Percentiles rank a stretch among this genome's conserved stretches.
These are phyloP conservation scores for Diospyros kaki DNA, from an alignment of 148 eudicot species.

Conservation along the genomic window DNA sequence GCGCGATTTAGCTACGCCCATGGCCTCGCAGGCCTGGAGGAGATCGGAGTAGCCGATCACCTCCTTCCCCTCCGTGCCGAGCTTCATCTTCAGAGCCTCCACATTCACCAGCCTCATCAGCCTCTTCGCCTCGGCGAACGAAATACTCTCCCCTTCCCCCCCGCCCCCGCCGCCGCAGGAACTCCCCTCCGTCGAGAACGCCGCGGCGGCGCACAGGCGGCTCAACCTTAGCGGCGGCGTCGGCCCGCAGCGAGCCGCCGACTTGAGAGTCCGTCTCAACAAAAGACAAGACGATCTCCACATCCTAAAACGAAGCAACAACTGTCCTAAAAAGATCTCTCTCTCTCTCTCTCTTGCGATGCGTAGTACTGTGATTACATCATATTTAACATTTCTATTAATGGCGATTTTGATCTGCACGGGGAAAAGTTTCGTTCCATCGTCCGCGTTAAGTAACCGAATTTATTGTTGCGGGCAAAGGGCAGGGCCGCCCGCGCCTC, in stretches of 20 bases:
- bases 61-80: slow-evolving; percentile 63
- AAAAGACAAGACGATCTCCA: slow-evolving; percentile 19
- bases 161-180: slow-evolving; percentile 5
- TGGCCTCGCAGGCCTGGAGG: slow-evolving; percentile 48
- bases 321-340: background rate
- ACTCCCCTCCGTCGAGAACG: slow-evolving; percentile 2
- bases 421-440: no score
- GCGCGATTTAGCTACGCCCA: slow-evolving; percentile 62
- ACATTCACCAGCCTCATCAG: slow-evolving; percentile 79
- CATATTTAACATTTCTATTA: no score
- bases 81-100: slow-evolving; percentile 64
- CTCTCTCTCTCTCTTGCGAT: background rate
- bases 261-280: slow-evolving; percentile 13
- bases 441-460: no score
- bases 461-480: no score
- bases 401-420: no score
- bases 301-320: slow-evolving; percentile 10
- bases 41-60: slow-evolving; percentile 62
- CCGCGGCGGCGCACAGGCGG: background rate
- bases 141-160: slow-evolving; percentile 24
- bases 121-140: slow-evolving; percentile 64
- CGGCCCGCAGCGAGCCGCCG: background rate
- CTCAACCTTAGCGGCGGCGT: slow-evolving; percentile 14
- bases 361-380: no score
- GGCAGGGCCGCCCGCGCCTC: no score